Evolutionary conservation across 2,329 filamentous ascomycete species (phyloP), one percentile per base, ranked within the genome.

Genomic region (Orbilia quercus): DNA sequence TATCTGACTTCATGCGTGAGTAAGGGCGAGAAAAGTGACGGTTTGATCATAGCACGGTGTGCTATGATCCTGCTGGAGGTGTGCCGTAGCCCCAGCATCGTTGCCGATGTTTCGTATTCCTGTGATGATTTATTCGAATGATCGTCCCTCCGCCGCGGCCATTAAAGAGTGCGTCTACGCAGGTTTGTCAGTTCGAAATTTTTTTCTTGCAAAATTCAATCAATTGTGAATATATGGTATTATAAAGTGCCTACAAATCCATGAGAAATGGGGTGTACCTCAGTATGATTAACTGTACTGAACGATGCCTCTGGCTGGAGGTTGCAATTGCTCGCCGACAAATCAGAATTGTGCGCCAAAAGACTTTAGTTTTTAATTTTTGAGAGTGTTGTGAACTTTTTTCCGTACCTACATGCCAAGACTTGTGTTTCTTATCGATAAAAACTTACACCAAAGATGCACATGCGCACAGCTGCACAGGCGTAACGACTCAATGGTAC

Each of bases 381-480:
- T 28, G 18, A 18, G 20, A 28, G 25, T 31, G 14, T 31, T 47
- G 34, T 7, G 1, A 22, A 55, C 54, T 50, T 38, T 54, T 64
- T 54, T 64, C 18, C 1, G 57, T 71, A 57, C 65, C 60, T 63
- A 57, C 65, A 69, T 63, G 65, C 57, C 57, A 71, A 63, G 65
- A 63, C 44, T 20, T 16, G 22, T 5, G 40, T 31, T 23, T 42
- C 54, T 70, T 62, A 70, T 62, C 57, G 65, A 62, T 62, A 62
- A 62, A 7, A 18, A 16, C 2, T n/a, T 20, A 34, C 16, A 28
- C 14, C 14, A 54, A n/a, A n/a, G n/a, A n/a, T n/a, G 34, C 16
- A 16, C 54, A 22, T 38, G 23, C n/a, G n/a, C n/a, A n/a, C n/a
- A n/a, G n/a, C n/a, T n/a, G n/a, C n/a, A n/a, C n/a, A n/a, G n/a